Percentiles rank a stretch among this genome's conserved stretches.
Conservation (phyloP, 768 basidiomycete species). For the Cyclocybe aegerita region DNA sequence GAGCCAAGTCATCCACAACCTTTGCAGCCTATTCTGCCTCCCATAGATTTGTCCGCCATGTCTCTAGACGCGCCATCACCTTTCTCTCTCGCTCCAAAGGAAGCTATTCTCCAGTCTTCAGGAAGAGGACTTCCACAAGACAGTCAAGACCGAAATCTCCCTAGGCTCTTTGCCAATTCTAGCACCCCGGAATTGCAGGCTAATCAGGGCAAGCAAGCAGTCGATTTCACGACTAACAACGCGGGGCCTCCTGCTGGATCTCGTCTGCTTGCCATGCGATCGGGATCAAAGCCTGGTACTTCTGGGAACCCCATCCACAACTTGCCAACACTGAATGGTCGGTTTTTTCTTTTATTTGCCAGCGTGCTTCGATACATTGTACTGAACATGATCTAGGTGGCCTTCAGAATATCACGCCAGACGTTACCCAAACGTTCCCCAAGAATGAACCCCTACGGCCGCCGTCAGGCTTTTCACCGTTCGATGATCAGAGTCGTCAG, state of each 20-base stretch:
- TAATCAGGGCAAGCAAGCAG: slow-evolving; percentile 14
- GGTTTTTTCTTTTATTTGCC: slow-evolving; percentile 3
- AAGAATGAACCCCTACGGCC: slow-evolving; percentile 27
- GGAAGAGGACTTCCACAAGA: not conserved
- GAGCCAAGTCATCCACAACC: no score
- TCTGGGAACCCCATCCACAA: slow-evolving; percentile 11
- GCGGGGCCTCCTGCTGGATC: slow-evolving; percentile 45
- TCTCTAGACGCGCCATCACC: not conserved
- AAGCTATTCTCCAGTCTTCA: not conserved
- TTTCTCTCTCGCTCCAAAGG: slow-evolving; percentile 4
- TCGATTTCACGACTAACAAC: slow-evolving; percentile 19
- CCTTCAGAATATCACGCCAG: slow-evolving; percentile 6
- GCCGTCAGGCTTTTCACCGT: slow-evolving; percentile 50
- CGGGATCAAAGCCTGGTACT: slow-evolving; percentile 27
- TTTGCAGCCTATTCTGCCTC: no score
- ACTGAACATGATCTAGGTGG: slow-evolving; percentile 7
- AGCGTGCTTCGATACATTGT: not conserved
- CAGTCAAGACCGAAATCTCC: not conserved
- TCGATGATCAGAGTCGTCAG: slow-evolving; percentile 46
- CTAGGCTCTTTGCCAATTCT: slow-evolving; percentile 5
- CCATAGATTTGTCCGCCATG: not conserved
- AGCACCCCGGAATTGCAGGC: slow-evolving; percentile 12
- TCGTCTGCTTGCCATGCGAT: slow-evolving; percentile 47
- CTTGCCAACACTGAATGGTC: slow-evolving; percentile 24
- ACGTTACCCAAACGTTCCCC: slow-evolving; percentile 13